Percentiles rank a stretch among this genome's conserved stretches.
Conservation (phyloP, 192 early-diverging fungal genomes). For the Podila epicladia region DNA sequence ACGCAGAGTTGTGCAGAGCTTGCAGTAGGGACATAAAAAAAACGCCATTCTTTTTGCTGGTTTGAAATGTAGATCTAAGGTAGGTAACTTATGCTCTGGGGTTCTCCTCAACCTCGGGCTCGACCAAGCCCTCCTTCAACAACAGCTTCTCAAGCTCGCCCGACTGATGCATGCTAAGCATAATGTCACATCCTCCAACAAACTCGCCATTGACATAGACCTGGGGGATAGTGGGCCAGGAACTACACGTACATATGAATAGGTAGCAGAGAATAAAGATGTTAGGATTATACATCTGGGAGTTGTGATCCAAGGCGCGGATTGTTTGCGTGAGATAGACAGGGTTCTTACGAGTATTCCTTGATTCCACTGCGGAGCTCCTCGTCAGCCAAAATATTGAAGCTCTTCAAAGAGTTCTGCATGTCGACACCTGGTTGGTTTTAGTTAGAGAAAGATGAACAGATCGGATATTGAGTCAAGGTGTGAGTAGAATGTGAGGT, state of each 20-base stretch:
- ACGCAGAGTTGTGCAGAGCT: too few relatives aligned
- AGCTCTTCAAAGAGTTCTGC: conserved; percentile 68
- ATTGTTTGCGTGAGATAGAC: background rate
- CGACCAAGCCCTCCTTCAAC: conserved; percentile 76
- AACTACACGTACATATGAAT: conserved; percentile 47
- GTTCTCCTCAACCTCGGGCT: conserved; percentile 50
- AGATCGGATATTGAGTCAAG: background rate
- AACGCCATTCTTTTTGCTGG: background rate
- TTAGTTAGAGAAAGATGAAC: background rate
- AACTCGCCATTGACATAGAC: conserved; percentile 97
- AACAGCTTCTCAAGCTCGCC: conserved; percentile 88
- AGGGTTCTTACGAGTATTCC: conserved; percentile 76
- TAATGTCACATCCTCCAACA: conserved; percentile 94
- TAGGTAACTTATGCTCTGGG: conserved; percentile 22
- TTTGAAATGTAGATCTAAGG: background rate
- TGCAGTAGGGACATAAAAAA: too few relatives aligned
- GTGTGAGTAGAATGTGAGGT: background rate
- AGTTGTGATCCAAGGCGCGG: background rate
- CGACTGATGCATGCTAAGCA: conserved; percentile 88
- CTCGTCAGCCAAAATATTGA: conserved; percentile 90
- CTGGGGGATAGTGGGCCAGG: conserved; percentile 97
- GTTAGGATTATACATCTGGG: background rate
- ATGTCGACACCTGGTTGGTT: conserved; percentile 73
- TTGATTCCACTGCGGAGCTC: conserved; percentile 94
- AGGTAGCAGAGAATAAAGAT: background rate